A percentile compares a stretch with the other conserved stretches of the same genome.
Evolutionary conservation across 2,329 filamentous ascomycete species (phyloP).

Genomic region (Aschersonia sp.): DNA sequence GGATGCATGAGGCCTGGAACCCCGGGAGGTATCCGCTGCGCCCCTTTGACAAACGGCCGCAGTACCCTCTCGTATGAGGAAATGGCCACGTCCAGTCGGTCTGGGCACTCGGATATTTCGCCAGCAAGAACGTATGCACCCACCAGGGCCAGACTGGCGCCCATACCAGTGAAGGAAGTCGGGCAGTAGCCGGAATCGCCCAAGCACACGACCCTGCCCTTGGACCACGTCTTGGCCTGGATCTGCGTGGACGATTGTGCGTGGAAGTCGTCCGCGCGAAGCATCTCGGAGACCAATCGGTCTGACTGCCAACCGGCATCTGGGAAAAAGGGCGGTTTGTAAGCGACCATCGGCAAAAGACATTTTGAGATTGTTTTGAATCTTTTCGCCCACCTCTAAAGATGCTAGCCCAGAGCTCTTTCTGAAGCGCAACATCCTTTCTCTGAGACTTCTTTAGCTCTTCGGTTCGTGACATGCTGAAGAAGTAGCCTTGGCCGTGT

Average conservation of each 20-base stretch:
- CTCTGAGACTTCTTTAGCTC: constrained; percentile 8
- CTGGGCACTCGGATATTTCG: not conserved
- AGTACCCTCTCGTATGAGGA: not conserved
- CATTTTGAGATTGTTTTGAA: no score
- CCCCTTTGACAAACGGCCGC: not conserved
- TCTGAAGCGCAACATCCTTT: constrained; percentile 15
- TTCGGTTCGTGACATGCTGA: constrained; percentile 10
- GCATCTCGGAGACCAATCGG: constrained; percentile 19
- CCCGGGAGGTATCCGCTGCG: not conserved
- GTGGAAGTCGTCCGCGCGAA: constrained; percentile 28
- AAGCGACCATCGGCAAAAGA: no score
- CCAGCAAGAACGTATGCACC: constrained; percentile 34
- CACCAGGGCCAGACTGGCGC: constrained; percentile 27
- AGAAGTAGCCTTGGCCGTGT: constrained; percentile 8
- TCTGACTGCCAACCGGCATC: constrained; percentile 26
- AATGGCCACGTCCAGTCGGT: not conserved
- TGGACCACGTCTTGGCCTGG: constrained; percentile 20
- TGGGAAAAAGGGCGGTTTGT: not conserved
- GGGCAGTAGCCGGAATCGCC: constrained; percentile 36
- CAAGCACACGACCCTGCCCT: constrained; percentile 25
- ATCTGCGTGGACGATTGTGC: constrained; percentile 26
- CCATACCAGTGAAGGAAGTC: constrained; percentile 31
- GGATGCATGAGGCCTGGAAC: not conserved
- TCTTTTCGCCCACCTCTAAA: constrained; percentile 17
- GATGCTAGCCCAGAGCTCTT: constrained; percentile 17